phyloP scores from a whole-genome alignment of 768 basidiomycete species.

The Pleurotus eryngii region DNA sequence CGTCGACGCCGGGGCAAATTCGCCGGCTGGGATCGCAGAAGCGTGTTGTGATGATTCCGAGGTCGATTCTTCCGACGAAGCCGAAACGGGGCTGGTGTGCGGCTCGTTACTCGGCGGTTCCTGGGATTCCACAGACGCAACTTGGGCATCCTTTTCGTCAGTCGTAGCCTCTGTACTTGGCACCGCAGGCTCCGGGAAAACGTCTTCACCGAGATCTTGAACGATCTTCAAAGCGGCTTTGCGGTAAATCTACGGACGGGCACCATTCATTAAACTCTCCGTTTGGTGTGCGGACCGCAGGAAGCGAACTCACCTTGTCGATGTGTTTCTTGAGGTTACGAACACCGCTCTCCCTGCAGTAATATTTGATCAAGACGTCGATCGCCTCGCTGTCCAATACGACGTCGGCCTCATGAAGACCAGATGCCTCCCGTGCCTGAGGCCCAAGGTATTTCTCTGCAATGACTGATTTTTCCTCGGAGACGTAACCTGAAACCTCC shows the following conservation, averaged over 20 bases:
- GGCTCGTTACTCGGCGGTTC: slow-evolving; percentile 42
- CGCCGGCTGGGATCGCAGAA: slow-evolving; percentile 12
- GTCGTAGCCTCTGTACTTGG: slow-evolving; percentile 11
- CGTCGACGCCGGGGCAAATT: slow-evolving; percentile 10
- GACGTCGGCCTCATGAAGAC: slow-evolving; percentile 83
- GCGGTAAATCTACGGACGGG: slow-evolving; percentile 74
- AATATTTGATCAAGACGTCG: slow-evolving; percentile 91
- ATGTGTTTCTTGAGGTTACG: slow-evolving; percentile 97
- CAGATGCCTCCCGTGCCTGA: slow-evolving; percentile 89
- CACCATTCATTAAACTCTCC: background rate
- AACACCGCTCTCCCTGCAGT: slow-evolving; percentile 96
- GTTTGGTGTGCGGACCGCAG: too few relatives aligned
- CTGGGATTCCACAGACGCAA: slow-evolving; percentile 46
- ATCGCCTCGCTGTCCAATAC: slow-evolving; percentile 72
- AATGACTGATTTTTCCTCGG: slow-evolving; percentile 88
- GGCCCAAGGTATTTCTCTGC: slow-evolving; percentile 87
- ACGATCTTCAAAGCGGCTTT: slow-evolving; percentile 94
- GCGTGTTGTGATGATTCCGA: slow-evolving; percentile 2
- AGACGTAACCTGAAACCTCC: slow-evolving; percentile 92
- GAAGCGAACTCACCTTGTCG: slow-evolving; percentile 70
- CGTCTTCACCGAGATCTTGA: slow-evolving; percentile 83
- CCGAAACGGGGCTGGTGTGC: slow-evolving; percentile 9
- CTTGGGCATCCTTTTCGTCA: slow-evolving; percentile 14
- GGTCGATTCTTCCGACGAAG: slow-evolving; percentile 7
- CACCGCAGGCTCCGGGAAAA: slow-evolving; percentile 66